Evolutionary conservation across 2,329 filamentous ascomycete species (phyloP).

Genomic region (Epichloe sibirici): DNA sequence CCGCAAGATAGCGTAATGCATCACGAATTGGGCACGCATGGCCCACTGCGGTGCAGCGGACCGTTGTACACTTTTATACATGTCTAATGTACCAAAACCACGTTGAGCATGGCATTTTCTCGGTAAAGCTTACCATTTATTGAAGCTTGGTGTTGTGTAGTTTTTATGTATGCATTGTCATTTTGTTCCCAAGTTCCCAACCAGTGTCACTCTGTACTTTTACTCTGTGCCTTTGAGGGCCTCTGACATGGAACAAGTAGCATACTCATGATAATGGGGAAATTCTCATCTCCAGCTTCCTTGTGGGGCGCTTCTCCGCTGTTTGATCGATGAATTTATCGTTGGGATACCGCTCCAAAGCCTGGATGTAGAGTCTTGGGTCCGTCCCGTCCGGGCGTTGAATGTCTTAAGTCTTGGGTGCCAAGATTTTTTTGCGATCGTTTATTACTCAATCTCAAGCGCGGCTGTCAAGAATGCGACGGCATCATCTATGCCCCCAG

Average conservation of each 20-base stretch:
- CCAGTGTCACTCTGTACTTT: too few species aligned
- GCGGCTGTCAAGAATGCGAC: conserved; percentile 18
- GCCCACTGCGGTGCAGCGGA: background rate
- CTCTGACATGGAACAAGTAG: conserved; percentile 26
- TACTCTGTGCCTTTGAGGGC: conserved; percentile 45
- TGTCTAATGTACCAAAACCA: conserved; percentile 19
- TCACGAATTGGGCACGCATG: too few species aligned
- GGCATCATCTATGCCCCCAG: conserved; percentile 29
- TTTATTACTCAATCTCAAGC: background rate
- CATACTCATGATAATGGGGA: conserved; percentile 26
- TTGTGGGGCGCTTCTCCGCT: conserved; percentile 20
- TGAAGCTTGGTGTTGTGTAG: conserved; percentile 4
- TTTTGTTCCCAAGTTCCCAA: too few species aligned
- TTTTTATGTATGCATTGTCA: too few species aligned
- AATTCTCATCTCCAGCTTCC: conserved; percentile 26
- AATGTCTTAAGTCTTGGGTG: conserved; percentile 8
- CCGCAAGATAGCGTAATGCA: background rate
- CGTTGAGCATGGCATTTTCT: conserved; percentile 35
- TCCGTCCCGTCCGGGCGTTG: conserved; percentile 8
- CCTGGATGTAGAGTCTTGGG: conserved; percentile 22
- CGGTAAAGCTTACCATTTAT: conserved; percentile 18
- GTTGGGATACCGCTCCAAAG: conserved; percentile 23
- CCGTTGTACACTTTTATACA: background rate
- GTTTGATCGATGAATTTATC: conserved; percentile 24
- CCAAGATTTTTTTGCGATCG: background rate